Conservation (phyloP, 768 basidiomycete species). For the Paxillus involutus region DNA sequence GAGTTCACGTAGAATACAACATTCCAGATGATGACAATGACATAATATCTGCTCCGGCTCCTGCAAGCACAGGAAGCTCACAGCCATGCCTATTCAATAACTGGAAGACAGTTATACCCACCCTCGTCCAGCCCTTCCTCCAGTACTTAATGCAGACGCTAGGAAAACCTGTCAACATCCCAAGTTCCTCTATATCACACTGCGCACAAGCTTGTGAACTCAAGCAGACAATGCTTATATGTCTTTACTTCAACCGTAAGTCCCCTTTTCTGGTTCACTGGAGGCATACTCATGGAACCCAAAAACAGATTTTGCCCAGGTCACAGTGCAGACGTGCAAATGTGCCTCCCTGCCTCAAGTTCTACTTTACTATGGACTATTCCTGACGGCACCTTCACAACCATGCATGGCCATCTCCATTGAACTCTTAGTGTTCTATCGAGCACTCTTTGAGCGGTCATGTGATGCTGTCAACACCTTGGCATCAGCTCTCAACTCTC, state of each 20-base stretch:
- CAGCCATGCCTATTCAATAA: background rate
- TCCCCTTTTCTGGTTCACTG: background rate
- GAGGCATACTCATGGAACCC: background rate
- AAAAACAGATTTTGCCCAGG: conserved; percentile 12
- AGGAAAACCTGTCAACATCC: background rate
- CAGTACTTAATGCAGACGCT: background rate
- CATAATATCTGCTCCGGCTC: background rate
- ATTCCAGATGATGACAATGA: background rate
- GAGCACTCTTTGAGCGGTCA: conserved; percentile 34
- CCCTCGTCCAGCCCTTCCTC: background rate
- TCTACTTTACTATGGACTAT: conserved; percentile 32
- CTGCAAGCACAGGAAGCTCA: background rate
- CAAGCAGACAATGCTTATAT: background rate
- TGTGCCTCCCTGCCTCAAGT: conserved; percentile 22
- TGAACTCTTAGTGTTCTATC: conserved; percentile 34
- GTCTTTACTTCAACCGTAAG: conserved; percentile 1
- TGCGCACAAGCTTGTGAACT: background rate
- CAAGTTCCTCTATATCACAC: background rate
- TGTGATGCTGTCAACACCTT: conserved; percentile 27
- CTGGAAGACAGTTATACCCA: background rate
- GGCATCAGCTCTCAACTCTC: background rate
- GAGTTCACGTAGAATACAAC: background rate
- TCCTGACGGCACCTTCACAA: conserved; percentile 28
- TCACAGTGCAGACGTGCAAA: conserved; percentile 17
- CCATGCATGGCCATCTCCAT: conserved; percentile 22